These are phyloP conservation scores for Carex sylvatica DNA, from an alignment of 202 grass and related monocot species.

Conservation along the genomic window DNA sequence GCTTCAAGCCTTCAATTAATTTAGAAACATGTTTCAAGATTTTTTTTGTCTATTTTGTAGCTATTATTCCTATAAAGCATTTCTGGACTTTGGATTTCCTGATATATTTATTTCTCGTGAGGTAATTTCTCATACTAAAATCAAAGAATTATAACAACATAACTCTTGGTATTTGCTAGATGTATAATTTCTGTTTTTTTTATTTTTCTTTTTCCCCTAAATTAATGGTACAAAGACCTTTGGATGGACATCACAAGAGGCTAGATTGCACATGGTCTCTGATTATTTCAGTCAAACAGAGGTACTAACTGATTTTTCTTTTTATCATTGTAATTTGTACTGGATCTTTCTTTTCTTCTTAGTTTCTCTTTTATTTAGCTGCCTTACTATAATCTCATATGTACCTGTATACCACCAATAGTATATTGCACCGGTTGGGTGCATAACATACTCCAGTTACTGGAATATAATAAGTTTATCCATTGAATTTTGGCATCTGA, in stretches of 20 bases:
- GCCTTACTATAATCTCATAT: not conserved
- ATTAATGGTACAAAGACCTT: conserved; percentile 52
- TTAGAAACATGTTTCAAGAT: conserved; percentile 9
- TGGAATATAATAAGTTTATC: not conserved
- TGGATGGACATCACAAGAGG: conserved; percentile 83
- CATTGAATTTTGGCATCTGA: not conserved
- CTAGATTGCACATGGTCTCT: conserved; percentile 91
- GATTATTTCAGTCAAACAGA: conserved; percentile 90
- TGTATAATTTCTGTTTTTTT: conserved; percentile 14
- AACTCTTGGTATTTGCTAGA: not conserved
- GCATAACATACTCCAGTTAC: not conserved
- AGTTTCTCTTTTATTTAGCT: not conserved
- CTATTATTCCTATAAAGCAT: conserved; percentile 95
- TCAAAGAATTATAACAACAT: not conserved
- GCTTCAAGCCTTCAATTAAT: not conserved
- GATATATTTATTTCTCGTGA: conserved; percentile 98
- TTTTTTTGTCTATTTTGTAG: conserved; percentile 46
- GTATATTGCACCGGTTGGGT: not conserved
- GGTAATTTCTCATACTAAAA: conserved; percentile 50
- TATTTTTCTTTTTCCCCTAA: conserved; percentile 6
- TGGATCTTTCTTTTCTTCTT: conserved; percentile 21
- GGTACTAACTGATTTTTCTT: conserved; percentile 49
- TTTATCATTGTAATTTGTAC: conserved; percentile 17
- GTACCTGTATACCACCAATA: not conserved
- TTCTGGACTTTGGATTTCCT: conserved; percentile 82